Evolutionary conservation across 768 basidiomycete genomes (phyloP), one percentile per base, ranked within the genome.

Genomic region (Paxillus involutus): DNA sequence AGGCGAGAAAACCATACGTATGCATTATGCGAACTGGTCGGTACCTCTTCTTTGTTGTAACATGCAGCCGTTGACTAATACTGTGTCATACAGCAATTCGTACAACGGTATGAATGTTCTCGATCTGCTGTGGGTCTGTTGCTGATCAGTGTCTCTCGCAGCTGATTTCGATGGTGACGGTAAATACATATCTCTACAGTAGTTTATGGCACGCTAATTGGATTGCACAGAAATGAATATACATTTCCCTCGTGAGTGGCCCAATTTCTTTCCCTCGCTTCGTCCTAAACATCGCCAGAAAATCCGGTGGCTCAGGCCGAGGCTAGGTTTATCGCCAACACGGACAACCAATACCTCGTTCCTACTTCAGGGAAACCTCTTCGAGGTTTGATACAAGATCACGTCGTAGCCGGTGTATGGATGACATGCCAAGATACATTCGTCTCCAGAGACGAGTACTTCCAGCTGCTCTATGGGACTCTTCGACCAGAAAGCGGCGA

Each of bases 11-110:
- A 98, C 97, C 0, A 98, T 99, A 68, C 84, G 97, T 13, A 95
- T 99, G 95, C 97, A 99, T 75, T 99, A 99, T 67, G 96, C 97
- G 24, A 99, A 99, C 66, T 99, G 96, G 94, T 96, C 55, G 49
- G 85, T 76, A 42, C 49, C 9, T 14, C 36, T 63, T 53, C 13
- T 53, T 10, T 37, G 12, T 45, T 19, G 19, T 52, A 26, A 21
- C 29, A 52, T 46, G 17, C 44, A 24, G 19, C 11, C 29, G 11
- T 26, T 39, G n/a, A 52, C 64, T 57, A 50, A 71, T 51, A 30
- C 33, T 57, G 37, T 33, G 51, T 35, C 45, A 30, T 40, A 9
- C 63, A 96, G 94, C 74, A 98, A 98, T 70, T 98, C 96, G 2
- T 98, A 98, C 71, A 98, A 98, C 63, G 93, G 91, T 86, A 74